Evolutionary conservation across 768 basidiomycete species (phyloP).

Genomic region (Kwoniella bestiolae): DNA sequence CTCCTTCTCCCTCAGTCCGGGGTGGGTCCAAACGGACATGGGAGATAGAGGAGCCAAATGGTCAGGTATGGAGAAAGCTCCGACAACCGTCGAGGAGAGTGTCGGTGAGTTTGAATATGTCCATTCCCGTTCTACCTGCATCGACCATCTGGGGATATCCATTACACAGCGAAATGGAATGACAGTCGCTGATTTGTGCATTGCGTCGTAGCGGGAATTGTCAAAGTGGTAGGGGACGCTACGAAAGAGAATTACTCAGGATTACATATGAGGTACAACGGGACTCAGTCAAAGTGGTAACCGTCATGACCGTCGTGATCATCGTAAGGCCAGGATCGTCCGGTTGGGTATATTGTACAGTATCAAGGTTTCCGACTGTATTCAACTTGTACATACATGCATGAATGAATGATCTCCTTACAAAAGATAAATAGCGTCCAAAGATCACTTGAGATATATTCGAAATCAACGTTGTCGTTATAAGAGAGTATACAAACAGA

Average conservation of each 20-base stretch:
- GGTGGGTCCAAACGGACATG: conserved; percentile 33
- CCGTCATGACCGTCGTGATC: not conserved
- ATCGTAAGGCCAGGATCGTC: too few species aligned
- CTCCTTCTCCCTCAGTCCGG: conserved; percentile 44
- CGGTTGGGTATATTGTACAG: too few species aligned
- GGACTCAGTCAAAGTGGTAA: conserved; percentile 25
- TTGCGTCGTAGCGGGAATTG: conserved; percentile 32
- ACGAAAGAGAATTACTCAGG: conserved; percentile 42
- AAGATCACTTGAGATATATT: too few species aligned
- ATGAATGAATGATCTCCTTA: too few species aligned
- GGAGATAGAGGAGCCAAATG: conserved; percentile 21
- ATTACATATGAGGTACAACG: conserved; percentile 31
- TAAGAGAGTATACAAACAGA: too few species aligned
- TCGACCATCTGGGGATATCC: too few species aligned
- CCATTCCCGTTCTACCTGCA: not conserved
- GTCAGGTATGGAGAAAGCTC: conserved; percentile 38
- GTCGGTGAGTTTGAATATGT: conserved; percentile 29
- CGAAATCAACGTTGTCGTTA: too few species aligned
- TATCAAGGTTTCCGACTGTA: too few species aligned
- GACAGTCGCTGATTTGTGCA: not conserved
- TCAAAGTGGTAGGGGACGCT: conserved; percentile 43
- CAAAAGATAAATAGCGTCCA: too few species aligned
- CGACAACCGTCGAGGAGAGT: conserved; percentile 38
- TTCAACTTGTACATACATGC: too few species aligned
- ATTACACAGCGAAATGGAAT: not conserved